phyloP scores from a whole-genome alignment of 441 rosid species.

The Geranium incanum region DNA sequence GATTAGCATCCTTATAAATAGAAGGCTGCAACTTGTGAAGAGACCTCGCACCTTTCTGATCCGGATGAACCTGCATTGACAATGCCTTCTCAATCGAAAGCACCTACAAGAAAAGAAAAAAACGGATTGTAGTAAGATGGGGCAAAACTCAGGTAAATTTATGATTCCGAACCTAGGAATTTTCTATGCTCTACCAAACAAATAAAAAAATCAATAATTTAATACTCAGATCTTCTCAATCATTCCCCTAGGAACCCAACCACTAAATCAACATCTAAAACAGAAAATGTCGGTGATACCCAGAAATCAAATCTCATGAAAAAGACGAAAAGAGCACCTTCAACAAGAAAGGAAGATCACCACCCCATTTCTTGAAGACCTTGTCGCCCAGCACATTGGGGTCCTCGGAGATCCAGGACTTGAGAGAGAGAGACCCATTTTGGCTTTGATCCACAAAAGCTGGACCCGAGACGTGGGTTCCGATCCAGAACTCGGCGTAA shows the following conservation, averaged over 20 bases:
- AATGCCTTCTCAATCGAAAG: conserved; percentile 31
- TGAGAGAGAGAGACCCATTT: conserved; percentile 18
- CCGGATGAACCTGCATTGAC: conserved; percentile 36
- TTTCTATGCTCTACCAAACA: not conserved
- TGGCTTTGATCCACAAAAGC: conserved; percentile 17
- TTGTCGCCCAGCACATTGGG: conserved; percentile 28
- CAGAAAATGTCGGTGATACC: not conserved
- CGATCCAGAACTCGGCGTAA: conserved; percentile 53
- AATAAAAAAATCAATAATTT: not conserved
- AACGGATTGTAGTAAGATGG: not conserved
- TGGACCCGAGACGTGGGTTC: conserved; percentile 40
- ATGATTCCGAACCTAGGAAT: not conserved
- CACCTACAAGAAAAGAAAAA: conserved; percentile 20
- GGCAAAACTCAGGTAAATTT: not conserved
- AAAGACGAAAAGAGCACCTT: conserved; percentile 19
- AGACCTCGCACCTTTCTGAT: conserved; percentile 25
- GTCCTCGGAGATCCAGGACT: conserved; percentile 25
- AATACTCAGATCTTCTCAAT: not conserved
- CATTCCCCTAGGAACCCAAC: not conserved
- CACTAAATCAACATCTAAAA: not conserved
- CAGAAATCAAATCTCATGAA: not conserved
- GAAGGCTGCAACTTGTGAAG: conserved; percentile 25
- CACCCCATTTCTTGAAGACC: conserved; percentile 28
- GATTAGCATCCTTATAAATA: conserved; percentile 31
- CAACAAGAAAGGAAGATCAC: conserved; percentile 34